These are phyloP conservation scores for Naganishia randhawae DNA, from an alignment of 768 basidiomycete species.

Conservation along the genomic window DNA sequence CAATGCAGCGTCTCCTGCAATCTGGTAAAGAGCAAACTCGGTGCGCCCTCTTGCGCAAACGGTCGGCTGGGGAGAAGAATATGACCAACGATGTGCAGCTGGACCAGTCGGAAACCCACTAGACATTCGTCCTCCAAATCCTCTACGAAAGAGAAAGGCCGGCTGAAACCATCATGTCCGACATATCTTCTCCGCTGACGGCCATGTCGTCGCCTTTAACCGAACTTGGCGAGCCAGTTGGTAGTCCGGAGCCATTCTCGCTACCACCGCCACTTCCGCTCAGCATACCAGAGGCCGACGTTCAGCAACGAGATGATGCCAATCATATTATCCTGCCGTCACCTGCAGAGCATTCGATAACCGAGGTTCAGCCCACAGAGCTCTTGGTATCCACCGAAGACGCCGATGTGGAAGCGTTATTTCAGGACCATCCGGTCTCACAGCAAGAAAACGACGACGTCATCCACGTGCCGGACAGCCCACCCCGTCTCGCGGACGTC, in stretches of 20 bases:
- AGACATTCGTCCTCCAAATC: background rate
- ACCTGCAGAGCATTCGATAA: background rate
- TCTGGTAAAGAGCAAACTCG: background rate
- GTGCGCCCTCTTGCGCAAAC: background rate
- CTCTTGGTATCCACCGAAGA: background rate
- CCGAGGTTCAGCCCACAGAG: background rate
- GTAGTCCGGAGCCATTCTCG: background rate
- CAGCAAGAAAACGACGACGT: background rate
- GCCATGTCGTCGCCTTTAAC: constrained; percentile 14
- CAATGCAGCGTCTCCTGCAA: background rate
- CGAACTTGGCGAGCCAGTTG: constrained; percentile 4
- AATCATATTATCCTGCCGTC: background rate
- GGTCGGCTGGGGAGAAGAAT: background rate
- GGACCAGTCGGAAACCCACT: background rate
- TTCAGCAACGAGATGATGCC: background rate
- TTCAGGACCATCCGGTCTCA: background rate
- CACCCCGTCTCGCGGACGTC: background rate
- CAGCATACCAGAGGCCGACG: background rate
- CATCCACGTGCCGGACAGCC: background rate
- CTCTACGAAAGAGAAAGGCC: background rate
- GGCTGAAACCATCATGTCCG: constrained; percentile 16
- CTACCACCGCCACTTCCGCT: constrained; percentile 8
- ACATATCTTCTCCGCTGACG: constrained; percentile 18
- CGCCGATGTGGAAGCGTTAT: background rate
- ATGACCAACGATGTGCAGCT: constrained; percentile 14